Conservation (phyloP, 345 rosid genomes). For the Salix purpurea region DNA sequence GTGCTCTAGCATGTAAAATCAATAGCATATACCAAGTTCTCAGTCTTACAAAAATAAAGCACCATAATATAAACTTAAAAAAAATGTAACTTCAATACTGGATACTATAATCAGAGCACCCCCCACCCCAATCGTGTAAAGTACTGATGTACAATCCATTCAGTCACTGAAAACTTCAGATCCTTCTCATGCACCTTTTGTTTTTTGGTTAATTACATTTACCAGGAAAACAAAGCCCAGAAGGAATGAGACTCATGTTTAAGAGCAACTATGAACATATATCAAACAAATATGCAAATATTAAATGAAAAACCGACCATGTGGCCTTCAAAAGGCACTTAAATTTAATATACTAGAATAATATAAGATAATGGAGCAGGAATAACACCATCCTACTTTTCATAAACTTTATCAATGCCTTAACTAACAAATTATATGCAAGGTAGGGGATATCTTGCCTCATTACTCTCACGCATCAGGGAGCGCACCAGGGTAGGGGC, state of each 20-base stretch:
- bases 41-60: neutral
- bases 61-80: neutral
- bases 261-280: neutral
- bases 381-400: neutral
- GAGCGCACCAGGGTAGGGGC: conserved; percentile 97
- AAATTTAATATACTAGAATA: neutral
- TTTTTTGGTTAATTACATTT: neutral
- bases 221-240: neutral
- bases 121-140: neutral
- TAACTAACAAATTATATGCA: conserved; percentile 8
- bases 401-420: conserved; percentile 2
- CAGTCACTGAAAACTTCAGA: conserved; percentile 7
- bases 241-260: neutral
- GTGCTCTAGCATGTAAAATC: neutral
- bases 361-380: too few relatives aligned
- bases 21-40: neutral
- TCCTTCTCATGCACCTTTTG: conserved; percentile 6
- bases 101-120: neutral
- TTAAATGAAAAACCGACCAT: neutral
- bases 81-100: neutral
- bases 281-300: neutral
- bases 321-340: neutral
- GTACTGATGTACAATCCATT: neutral
- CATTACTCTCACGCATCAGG: conserved; percentile 86
- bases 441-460: conserved; percentile 42